phyloP scores from a whole-genome alignment of 192 early-diverging fungal genomes.

The Coemansia sp. region DNA sequence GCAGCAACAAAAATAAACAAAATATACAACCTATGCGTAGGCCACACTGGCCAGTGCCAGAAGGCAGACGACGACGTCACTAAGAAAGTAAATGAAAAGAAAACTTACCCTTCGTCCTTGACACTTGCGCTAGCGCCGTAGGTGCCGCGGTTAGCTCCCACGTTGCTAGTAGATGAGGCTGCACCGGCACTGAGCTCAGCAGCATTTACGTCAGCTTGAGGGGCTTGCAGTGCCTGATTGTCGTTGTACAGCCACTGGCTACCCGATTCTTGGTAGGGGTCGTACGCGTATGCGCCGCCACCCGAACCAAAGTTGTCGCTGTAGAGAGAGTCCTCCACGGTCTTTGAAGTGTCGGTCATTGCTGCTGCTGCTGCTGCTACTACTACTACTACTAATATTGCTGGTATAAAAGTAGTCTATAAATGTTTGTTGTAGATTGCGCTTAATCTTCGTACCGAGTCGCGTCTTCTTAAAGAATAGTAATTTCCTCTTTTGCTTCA shows the following conservation, averaged over 20 bases:
- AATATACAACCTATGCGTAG: conserved; percentile 13
- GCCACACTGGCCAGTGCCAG: background rate
- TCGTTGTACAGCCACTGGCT: conserved; percentile 50
- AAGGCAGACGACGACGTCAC: conserved; percentile 8
- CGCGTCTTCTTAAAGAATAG: background rate
- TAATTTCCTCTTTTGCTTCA: conserved; percentile 1
- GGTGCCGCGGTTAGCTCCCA: background rate
- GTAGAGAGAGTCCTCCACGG: conserved; percentile 33
- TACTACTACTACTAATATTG: no score
- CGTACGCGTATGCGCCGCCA: conserved; percentile 8
- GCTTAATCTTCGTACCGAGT: background rate
- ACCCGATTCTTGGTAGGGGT: conserved; percentile 12
- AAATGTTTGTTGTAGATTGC: background rate
- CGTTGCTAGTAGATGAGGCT: background rate
- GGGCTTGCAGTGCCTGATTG: conserved; percentile 26
- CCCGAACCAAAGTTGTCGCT: conserved; percentile 10
- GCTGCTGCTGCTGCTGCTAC: no score
- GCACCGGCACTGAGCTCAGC: conserved; percentile 6
- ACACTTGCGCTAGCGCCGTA: background rate
- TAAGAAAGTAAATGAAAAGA: conserved; percentile 13
- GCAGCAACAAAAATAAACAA: conserved; percentile 9
- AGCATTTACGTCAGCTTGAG: conserved; percentile 1
- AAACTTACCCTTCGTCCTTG: conserved; percentile 50
- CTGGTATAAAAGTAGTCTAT: background rate
- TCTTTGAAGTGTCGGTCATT: conserved; percentile 25